These are phyloP conservation scores for Colletotrichum neosansevieriae DNA, from an alignment of 2,329 filamentous ascomycete species.

Conservation along the genomic window DNA sequence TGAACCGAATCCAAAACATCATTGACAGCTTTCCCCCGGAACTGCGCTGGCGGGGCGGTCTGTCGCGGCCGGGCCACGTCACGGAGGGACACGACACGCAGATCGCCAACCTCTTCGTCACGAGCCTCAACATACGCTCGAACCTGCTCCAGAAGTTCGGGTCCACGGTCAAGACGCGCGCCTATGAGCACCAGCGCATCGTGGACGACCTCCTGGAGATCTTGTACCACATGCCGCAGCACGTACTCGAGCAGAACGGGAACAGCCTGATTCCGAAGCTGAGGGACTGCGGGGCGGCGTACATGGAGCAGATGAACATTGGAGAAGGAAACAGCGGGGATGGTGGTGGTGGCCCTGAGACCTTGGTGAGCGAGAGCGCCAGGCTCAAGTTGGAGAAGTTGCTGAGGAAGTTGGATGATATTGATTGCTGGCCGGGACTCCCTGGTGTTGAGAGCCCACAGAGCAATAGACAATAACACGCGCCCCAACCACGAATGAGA, in stretches of 20 bases:
- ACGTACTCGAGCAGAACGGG: conserved; percentile 51
- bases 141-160: conserved; percentile 51
- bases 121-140: conserved; percentile 52
- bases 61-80: conserved; percentile 46
- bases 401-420: conserved; percentile 47
- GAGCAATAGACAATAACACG: conserved; percentile 14
- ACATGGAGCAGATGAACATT: conserved; percentile 45
- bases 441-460: conserved; percentile 21
- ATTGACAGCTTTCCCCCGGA: conserved; percentile 50
- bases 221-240: conserved; percentile 49
- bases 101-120: conserved; percentile 52
- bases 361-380: conserved; percentile 36
- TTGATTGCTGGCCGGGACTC: conserved; percentile 48
- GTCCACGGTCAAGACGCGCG: conserved; percentile 26
- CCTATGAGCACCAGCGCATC: conserved; percentile 47
- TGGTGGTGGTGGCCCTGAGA: conserved; percentile 14
- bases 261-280: conserved; percentile 52
- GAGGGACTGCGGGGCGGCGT: conserved; percentile 51
- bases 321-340: background rate
- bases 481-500: background rate
- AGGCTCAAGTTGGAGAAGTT: conserved; percentile 46
- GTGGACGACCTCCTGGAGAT: conserved; percentile 53
- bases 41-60: conserved; percentile 51
- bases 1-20: conserved; percentile 45
- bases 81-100: conserved; percentile 53